These are phyloP conservation scores for Vigna trinervia DNA, from an alignment of 306 rosid genomes.

Conservation along the genomic window DNA sequence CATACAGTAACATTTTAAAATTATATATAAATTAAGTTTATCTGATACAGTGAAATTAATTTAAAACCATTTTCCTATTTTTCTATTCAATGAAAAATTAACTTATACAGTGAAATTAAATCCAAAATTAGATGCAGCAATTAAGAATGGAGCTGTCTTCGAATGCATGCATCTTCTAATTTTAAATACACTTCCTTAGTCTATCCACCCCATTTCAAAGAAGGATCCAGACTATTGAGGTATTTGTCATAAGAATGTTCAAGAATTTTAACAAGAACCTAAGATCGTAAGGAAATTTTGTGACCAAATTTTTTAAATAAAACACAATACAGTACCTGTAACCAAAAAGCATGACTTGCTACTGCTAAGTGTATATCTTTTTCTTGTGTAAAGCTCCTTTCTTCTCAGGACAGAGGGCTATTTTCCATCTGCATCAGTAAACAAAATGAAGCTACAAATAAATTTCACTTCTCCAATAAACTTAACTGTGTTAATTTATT, in stretches of 20 bases:
- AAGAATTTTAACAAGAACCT: constrained; percentile 37
- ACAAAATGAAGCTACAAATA: constrained; percentile 25
- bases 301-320: neutral
- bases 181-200: constrained; percentile 83
- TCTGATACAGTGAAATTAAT: too few relatives aligned
- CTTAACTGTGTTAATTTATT: constrained; percentile 15
- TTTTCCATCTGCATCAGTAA: constrained; percentile 73
- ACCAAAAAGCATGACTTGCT: constrained; percentile 88
- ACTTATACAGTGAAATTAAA: too few relatives aligned
- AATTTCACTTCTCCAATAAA: constrained; percentile 19
- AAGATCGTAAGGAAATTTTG: constrained; percentile 24
- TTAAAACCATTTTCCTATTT: too few relatives aligned
- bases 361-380: constrained; percentile 80
- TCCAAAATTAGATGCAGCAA: too few relatives aligned
- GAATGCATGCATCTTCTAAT: constrained; percentile 59
- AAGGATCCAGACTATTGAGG: constrained; percentile 83
- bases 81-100: too few relatives aligned
- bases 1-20: too few relatives aligned
- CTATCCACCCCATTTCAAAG: constrained; percentile 79
- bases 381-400: constrained; percentile 69
- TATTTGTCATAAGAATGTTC: constrained; percentile 65
- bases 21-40: too few relatives aligned
- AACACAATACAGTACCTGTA: constrained; percentile 64
- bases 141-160: too few relatives aligned
- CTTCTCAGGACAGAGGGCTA: constrained; percentile 75